Base-by-base conservation (phyloP, 805 yeast genomes). In the Starmerella apis region DNA sequence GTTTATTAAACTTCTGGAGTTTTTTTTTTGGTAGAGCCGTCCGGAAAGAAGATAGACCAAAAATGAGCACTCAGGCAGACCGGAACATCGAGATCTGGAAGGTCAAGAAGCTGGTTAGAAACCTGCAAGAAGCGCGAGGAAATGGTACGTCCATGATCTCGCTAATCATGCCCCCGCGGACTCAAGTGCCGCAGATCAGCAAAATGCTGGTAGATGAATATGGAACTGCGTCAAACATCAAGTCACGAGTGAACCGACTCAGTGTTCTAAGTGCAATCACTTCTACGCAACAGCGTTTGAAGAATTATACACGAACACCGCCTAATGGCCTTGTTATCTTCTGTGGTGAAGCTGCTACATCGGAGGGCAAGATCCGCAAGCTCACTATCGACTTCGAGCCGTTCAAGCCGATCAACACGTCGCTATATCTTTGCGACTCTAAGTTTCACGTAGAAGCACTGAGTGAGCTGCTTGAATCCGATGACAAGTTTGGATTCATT, bases 91-190 rank as follows among this genome's bases (percentile, higher is more conserved):
- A 92, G 74, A 88, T 92, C 74, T 92, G 98, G 98, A 92, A 92
- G 80, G 81, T 92, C 76, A 90, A 88, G 76, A 92, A 92, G 72
- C 76, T 86, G 47, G 78, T 88, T 76, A 84, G 84, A 70, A 78
- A 83, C 53, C 76, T 92, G 60, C 92, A 92, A 66, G 72, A 71
- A 62, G 97, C 97, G 48, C 79, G 96, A 68, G 99, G 99, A 68
- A 92, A 90, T 67, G 99, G 99, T 69, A 92, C 99, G 43, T 92
- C 98, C 22, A 92, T 92, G 97, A 92, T 92, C 65, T 87, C 96
- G 24, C 75, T 92, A 66, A 85, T 92, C 61, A 86, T 88, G 57
- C 96, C 98, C 38, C 98, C 98, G 61, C 81, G 79, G 67, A 90
- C 94, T 52, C 99, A 92, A 71, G 83, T 92, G 63, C 76, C 97